These are phyloP conservation scores for Trametes hirsuta DNA, from an alignment of 1,284 basidiomycete genomes.

Conservation along the genomic window DNA sequence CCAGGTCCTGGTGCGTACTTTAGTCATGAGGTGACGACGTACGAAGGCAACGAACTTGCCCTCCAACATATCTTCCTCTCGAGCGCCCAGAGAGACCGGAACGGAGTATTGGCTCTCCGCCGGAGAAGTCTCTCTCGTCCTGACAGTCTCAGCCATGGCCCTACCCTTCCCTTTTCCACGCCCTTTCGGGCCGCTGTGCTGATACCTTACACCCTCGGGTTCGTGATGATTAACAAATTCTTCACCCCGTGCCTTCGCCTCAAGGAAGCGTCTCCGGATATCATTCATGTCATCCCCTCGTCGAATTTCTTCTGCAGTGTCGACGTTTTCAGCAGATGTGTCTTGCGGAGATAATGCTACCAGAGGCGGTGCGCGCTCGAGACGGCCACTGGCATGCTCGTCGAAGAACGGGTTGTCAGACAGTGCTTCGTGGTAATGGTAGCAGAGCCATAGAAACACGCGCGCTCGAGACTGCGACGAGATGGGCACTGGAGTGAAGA, in stretches of 20 bases:
- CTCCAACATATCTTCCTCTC: conserved; percentile 23
- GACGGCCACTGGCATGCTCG: conserved; percentile 49
- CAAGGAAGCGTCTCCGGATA: conserved; percentile 64
- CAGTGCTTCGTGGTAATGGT: conserved; percentile 73
- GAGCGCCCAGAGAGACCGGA: conserved; percentile 9
- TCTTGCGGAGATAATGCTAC: conserved; percentile 52
- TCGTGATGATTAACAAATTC: conserved; percentile 30
- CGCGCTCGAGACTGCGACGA: conserved; percentile 65
- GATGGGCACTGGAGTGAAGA: conserved; percentile 64
- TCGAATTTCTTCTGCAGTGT: conserved; percentile 65
- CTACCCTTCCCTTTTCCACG: conserved; percentile 25
- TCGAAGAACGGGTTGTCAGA: conserved; percentile 70
- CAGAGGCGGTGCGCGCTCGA: conserved; percentile 60
- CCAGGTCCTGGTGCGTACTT: conserved; percentile 18
- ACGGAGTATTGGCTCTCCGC: conserved; percentile 23
- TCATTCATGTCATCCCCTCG: conserved; percentile 72
- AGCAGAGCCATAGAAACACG: conserved; percentile 80
- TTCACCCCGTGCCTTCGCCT: conserved; percentile 48
- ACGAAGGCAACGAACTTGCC: conserved; percentile 13
- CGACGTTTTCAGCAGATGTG: conserved; percentile 63
- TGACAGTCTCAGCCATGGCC: conserved; percentile 16
- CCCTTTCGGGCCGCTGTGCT: conserved; percentile 15
- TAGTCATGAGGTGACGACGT: neutral
- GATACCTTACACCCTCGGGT: conserved; percentile 28
- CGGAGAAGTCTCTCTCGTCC: conserved; percentile 23